Evolutionary conservation across 225 moss, liverwort and hornwort species (phyloP).

Genomic region (Marchantia polymorpha): DNA sequence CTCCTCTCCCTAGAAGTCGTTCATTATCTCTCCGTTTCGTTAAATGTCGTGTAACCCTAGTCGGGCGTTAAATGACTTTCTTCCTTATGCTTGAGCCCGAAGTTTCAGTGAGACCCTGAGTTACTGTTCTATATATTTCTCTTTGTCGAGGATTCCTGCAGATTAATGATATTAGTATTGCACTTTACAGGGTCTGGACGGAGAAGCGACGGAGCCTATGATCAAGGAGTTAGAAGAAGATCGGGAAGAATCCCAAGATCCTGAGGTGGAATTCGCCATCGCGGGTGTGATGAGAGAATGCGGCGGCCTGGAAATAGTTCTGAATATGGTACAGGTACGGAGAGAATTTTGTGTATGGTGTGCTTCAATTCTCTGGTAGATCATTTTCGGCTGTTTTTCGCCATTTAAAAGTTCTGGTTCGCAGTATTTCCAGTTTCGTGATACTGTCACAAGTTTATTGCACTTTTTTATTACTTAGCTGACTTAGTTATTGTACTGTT

Average conservation of each 20-base stretch:
- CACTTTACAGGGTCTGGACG: slow-evolving; percentile 75
- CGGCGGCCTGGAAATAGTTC: slow-evolving; percentile 82
- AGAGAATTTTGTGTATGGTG: background rate
- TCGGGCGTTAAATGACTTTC: too few species aligned
- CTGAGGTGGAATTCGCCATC: slow-evolving; percentile 95
- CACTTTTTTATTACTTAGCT: background rate
- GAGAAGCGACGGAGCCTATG: slow-evolving; percentile 99
- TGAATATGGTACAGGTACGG: slow-evolving; percentile 93
- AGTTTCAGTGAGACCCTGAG: too few species aligned
- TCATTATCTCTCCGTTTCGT: too few species aligned
- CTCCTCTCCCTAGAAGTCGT: too few species aligned
- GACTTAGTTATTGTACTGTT: background rate
- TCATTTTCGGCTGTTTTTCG: too few species aligned
- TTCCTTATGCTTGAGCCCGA: too few species aligned
- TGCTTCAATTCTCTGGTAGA: background rate
- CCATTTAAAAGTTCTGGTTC: background rate
- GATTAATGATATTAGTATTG: background rate
- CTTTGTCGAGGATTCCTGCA: too few species aligned
- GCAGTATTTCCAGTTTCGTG: background rate
- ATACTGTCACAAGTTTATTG: background rate
- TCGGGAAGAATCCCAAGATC: slow-evolving; percentile 97
- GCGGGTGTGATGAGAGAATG: slow-evolving; percentile 98
- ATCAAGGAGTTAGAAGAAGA: slow-evolving; percentile 99
- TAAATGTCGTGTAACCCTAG: too few species aligned
- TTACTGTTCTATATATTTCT: too few species aligned